Evolutionary conservation across 768 basidiomycete species (phyloP).

Genomic region (Fomitopsis serialis): DNA sequence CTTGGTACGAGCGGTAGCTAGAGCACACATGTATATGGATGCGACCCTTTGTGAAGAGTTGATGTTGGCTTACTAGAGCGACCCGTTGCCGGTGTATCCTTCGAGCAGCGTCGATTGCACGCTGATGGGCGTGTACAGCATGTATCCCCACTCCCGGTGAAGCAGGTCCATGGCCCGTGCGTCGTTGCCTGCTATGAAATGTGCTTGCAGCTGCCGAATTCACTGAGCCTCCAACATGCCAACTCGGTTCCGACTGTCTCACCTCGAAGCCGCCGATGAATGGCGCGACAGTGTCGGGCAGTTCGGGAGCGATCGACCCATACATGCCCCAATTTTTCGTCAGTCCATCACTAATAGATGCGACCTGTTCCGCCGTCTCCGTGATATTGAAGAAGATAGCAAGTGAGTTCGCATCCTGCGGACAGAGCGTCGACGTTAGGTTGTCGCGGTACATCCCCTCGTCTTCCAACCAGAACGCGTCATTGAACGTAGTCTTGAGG

Average conservation of each 20-base stretch:
- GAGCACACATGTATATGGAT: too few relatives aligned
- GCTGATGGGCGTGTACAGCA: slow-evolving; percentile 48
- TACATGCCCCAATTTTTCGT: slow-evolving; percentile 46
- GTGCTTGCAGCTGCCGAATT: neutral
- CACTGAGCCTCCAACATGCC: neutral
- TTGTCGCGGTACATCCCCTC: slow-evolving; percentile 53
- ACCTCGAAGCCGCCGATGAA: slow-evolving; percentile 58
- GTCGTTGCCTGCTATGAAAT: slow-evolving; percentile 46
- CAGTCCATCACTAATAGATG: slow-evolving; percentile 41
- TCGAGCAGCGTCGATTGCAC: slow-evolving; percentile 55
- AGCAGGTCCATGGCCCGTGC: slow-evolving; percentile 47
- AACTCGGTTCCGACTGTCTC: slow-evolving; percentile 1
- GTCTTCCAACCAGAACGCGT: slow-evolving; percentile 43
- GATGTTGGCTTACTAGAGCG: slow-evolving; percentile 40
- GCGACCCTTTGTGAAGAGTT: too few relatives aligned
- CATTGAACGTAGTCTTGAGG: slow-evolving; percentile 45
- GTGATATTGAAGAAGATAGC: slow-evolving; percentile 52
- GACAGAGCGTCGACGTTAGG: slow-evolving; percentile 42
- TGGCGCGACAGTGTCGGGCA: slow-evolving; percentile 54
- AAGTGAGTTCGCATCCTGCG: slow-evolving; percentile 56
- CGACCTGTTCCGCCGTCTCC: slow-evolving; percentile 30
- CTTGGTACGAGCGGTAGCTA: slow-evolving; percentile 45
- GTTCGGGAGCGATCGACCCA: slow-evolving; percentile 49
- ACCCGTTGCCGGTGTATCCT: slow-evolving; percentile 54
- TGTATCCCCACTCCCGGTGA: slow-evolving; percentile 54